phyloP scores from a whole-genome alignment of 257 asterid species.

The Nicotiana paniculata region DNA sequence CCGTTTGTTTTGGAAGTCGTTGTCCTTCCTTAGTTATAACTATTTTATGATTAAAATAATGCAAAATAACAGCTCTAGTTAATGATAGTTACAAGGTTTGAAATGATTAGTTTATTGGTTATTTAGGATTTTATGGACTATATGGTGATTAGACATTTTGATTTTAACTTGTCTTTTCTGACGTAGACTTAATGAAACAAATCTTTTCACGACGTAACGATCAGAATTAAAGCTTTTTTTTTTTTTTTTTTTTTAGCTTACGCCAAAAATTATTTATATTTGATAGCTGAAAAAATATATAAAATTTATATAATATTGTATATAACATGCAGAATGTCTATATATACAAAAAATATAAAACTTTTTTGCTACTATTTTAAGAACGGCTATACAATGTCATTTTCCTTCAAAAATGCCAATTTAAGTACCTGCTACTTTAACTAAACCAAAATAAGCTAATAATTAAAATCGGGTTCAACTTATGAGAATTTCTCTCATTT shows the following conservation, averaged over 20 bases:
- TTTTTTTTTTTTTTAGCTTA: too few relatives aligned
- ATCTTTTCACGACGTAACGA: not conserved
- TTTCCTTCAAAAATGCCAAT: not conserved
- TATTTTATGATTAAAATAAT: too few relatives aligned
- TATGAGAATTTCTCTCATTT: too few relatives aligned
- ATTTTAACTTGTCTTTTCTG: not conserved
- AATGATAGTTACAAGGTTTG: not conserved
- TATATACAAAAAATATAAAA: too few relatives aligned
- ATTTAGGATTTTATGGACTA: not conserved
- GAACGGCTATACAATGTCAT: too few relatives aligned
- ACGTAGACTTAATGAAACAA: not conserved
- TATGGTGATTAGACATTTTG: not conserved
- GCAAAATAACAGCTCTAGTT: too few relatives aligned
- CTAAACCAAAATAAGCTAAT: not conserved
- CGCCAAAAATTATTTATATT: too few relatives aligned
- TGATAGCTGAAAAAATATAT: too few relatives aligned
- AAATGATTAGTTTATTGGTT: too few relatives aligned
- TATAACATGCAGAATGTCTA: too few relatives aligned
- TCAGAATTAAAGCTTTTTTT: not conserved
- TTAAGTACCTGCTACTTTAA: not conserved
- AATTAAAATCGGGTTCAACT: not conserved
- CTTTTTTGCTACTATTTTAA: fast-evolving
- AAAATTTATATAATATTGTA: too few relatives aligned
- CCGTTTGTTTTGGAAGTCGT: not conserved
- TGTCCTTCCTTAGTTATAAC: not conserved